A percentile compares a stretch with the other conserved stretches of the same genome.
Evolutionary conservation across 2,329 filamentous ascomycete species (phyloP).

Genomic region (Sclerotinia trifoliorum): DNA sequence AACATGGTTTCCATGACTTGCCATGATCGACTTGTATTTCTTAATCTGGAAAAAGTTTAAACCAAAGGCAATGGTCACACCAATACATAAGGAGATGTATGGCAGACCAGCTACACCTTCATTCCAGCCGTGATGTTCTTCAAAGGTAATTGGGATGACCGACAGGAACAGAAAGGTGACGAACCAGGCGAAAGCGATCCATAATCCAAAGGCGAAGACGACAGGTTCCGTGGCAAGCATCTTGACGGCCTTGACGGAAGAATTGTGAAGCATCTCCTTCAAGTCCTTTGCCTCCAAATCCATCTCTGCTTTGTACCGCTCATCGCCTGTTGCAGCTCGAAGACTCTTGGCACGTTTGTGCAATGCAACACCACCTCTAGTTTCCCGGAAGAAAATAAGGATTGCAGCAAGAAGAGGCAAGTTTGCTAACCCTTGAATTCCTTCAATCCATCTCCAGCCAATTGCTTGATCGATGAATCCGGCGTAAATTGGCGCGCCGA

Average conservation of each 20-base stretch:
- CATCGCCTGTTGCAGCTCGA: constrained; percentile 60
- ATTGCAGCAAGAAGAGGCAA: constrained; percentile 63
- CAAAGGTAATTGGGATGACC: constrained; percentile 71
- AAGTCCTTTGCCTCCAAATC: constrained; percentile 55
- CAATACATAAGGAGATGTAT: constrained; percentile 50
- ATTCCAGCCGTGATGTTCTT: constrained; percentile 66
- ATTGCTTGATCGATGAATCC: constrained; percentile 58
- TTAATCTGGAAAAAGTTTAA: constrained; percentile 20
- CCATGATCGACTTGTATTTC: constrained; percentile 13
- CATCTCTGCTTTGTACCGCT: constrained; percentile 51
- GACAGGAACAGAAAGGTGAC: constrained; percentile 80
- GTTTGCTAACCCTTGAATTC: constrained; percentile 72
- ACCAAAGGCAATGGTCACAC: constrained; percentile 38
- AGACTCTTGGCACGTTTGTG: constrained; percentile 69
- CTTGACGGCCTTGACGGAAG: constrained; percentile 72
- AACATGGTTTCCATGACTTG: not conserved
- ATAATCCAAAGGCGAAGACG: constrained; percentile 82
- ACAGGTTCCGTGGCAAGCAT: constrained; percentile 70
- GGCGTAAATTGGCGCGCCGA: constrained; percentile 65
- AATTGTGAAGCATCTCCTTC: constrained; percentile 66
- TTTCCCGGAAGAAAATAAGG: constrained; percentile 74
- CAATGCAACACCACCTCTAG: constrained; percentile 74
- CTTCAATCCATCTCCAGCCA: constrained; percentile 84
- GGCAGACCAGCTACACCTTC: constrained; percentile 60
- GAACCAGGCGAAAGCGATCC: constrained; percentile 86